Base-by-base conservation (phyloP, 2,329 filamentous ascomycete species). In the Aureobasidium sp. region DNA sequence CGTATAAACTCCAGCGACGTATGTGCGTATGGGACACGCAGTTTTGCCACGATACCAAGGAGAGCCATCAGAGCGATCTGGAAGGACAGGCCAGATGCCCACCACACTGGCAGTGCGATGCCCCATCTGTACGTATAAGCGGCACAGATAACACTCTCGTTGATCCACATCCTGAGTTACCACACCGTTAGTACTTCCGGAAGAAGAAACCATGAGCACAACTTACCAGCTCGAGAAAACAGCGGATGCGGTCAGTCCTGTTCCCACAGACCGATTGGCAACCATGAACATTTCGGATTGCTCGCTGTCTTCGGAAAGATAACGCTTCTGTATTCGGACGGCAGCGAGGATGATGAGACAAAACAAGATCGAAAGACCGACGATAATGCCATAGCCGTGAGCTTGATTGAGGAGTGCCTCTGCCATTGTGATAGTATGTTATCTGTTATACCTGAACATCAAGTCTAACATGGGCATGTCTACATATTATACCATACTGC, bases 61-160 rank as follows among this genome's bases (percentile, higher is more conserved):
- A 74, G 73, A 1, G 79, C 78, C 76, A 82, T 80, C 37, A 81
- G 68, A 5, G 78, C 78, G 60, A 81, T 80, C 67, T 81, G 77
- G 56, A 80, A 80, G 42, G 71, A 77, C 12, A 77, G 72, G 11
- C 75, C 76, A 52, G 64, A 67, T 1, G 68, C 73, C 69, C 70
- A 76, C 72, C 72, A 75, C 61, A 68, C 63, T n/a, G 65, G 69
- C 55, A 64, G 63, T 12, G 64, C 70, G 8, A 69, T 62, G 17
- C 64, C 66, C 66, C 66, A 70, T 61, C 65, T 67, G 63, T 75
- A 74, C 25, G 70, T 71, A 62, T 73, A 73, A 25, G 70, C 72
- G 1, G 73, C 70, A 0, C 69, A 70, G 52, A 76, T 71, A 25
- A 77, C 74, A 31, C 57, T 77, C 63, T 77, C 76, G 51, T 77